phyloP scores from a whole-genome alignment of 768 basidiomycete species.

The Calvatia gigantea region DNA sequence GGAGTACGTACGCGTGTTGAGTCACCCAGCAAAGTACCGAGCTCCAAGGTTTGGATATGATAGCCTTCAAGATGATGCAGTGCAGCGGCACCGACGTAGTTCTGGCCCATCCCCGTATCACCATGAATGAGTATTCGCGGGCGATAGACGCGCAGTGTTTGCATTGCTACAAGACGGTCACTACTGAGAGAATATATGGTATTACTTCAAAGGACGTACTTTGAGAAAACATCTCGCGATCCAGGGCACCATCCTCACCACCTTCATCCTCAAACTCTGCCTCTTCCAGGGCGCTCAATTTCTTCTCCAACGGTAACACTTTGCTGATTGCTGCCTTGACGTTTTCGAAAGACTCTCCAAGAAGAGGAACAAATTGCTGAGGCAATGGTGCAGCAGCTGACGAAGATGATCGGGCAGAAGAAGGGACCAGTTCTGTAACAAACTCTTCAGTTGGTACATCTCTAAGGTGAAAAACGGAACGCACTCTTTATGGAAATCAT shows the following conservation, averaged over 20 bases:
- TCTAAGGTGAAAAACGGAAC: conserved; percentile 22
- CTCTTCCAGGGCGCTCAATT: conserved; percentile 84
- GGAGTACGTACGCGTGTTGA: conserved; percentile 69
- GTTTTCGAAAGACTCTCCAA: conserved; percentile 62
- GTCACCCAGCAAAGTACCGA: conserved; percentile 86
- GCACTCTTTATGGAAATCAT: conserved; percentile 96
- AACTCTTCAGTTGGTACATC: neutral
- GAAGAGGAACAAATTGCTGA: conserved; percentile 74
- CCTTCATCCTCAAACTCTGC: conserved; percentile 86
- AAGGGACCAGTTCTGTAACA: conserved; percentile 84
- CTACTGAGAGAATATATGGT: neutral
- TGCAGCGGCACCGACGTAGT: conserved; percentile 84
- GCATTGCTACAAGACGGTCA: conserved; percentile 64
- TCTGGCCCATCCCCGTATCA: conserved; percentile 83
- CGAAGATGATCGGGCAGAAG: conserved; percentile 87
- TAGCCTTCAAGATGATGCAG: conserved; percentile 95
- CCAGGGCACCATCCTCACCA: conserved; percentile 78
- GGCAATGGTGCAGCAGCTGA: conserved; percentile 86
- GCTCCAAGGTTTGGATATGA: conserved; percentile 90
- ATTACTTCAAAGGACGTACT: conserved; percentile 40
- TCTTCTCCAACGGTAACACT: conserved; percentile 79
- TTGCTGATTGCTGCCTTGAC: conserved; percentile 71
- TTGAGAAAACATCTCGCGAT: conserved; percentile 85
- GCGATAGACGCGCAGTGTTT: conserved; percentile 85
- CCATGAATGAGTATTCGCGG: conserved; percentile 87